These are phyloP conservation scores for Trametes pubescens DNA, from an alignment of 1,284 basidiomycete genomes.

Conservation along the genomic window DNA sequence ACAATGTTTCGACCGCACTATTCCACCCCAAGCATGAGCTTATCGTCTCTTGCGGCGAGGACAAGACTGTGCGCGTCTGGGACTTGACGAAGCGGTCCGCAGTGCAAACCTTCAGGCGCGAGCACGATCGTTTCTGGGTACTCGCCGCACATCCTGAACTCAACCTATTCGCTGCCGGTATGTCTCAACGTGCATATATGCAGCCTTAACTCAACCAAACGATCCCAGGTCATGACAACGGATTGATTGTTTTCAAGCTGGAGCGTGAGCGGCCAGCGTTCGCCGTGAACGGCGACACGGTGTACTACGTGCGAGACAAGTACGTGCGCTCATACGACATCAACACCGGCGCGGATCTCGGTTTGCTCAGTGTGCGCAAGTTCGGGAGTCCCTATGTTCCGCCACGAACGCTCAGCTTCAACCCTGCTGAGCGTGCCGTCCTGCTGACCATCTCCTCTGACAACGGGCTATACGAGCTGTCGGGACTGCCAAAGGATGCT, in stretches of 20 bases:
- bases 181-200: slow-evolving; percentile 34
- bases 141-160: slow-evolving; percentile 96
- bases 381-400: slow-evolving; percentile 97
- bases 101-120: slow-evolving; percentile 97
- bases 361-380: slow-evolving; percentile 92
- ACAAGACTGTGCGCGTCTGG: slow-evolving; percentile 85
- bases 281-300: slow-evolving; percentile 88
- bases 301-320: slow-evolving; percentile 99
- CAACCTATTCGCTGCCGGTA: slow-evolving; percentile 96
- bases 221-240: slow-evolving; percentile 87
- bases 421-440: slow-evolving; percentile 96
- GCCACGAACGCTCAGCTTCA: slow-evolving; percentile 95
- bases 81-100: slow-evolving; percentile 96
- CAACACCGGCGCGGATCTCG: slow-evolving; percentile 89
- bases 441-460: slow-evolving; percentile 94
- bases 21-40: slow-evolving; percentile 99
- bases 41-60: slow-evolving; percentile 80
- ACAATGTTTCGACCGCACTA: slow-evolving; percentile 95
- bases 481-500: slow-evolving; percentile 83
- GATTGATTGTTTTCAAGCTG: slow-evolving; percentile 99
- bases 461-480: slow-evolving; percentile 92
- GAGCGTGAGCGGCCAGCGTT: slow-evolving; percentile 98
- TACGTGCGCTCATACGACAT: slow-evolving; percentile 97
- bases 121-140: slow-evolving; percentile 99
- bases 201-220: background rate